phyloP scores from a whole-genome alignment of 2,329 filamentous ascomycete genomes.

The Elsinoe fawcettii region DNA sequence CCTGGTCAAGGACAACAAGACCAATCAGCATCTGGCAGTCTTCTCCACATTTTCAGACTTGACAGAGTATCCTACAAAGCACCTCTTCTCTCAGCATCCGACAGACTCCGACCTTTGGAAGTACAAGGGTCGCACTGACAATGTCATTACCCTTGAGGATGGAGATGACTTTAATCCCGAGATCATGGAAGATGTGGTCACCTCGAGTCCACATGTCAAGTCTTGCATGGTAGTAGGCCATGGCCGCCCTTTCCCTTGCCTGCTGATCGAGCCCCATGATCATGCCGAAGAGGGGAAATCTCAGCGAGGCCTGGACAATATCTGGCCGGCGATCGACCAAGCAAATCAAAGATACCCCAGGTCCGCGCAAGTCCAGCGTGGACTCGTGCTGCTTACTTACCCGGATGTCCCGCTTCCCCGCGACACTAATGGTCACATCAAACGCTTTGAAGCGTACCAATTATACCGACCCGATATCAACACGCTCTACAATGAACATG shows the following conservation, averaged over 20 bases:
- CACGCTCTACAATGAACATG: background rate
- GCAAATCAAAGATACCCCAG: background rate
- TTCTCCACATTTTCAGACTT: conserved; percentile 14
- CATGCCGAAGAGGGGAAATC: background rate
- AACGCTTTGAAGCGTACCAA: background rate
- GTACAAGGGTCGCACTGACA: conserved; percentile 33
- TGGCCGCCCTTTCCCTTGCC: conserved; percentile 39
- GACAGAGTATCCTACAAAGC: conserved; percentile 3
- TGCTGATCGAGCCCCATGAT: conserved; percentile 37
- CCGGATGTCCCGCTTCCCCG: conserved; percentile 8
- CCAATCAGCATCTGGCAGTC: background rate
- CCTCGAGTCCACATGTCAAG: conserved; percentile 28
- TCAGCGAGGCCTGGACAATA: background rate
- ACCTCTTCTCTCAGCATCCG: conserved; percentile 26
- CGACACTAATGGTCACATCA: conserved; percentile 10
- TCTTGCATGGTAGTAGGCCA: conserved; percentile 42
- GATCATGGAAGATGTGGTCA: conserved; percentile 32
- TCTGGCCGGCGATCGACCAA: conserved; percentile 13
- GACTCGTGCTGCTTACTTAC: background rate
- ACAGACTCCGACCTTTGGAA: conserved; percentile 29
- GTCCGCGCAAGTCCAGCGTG: background rate
- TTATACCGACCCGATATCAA: conserved; percentile 4
- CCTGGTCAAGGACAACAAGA: background rate
- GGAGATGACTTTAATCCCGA: conserved; percentile 42
- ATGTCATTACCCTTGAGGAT: conserved; percentile 37